Conservation (phyloP, 805 yeast species). For the Candida koratica region DNA sequence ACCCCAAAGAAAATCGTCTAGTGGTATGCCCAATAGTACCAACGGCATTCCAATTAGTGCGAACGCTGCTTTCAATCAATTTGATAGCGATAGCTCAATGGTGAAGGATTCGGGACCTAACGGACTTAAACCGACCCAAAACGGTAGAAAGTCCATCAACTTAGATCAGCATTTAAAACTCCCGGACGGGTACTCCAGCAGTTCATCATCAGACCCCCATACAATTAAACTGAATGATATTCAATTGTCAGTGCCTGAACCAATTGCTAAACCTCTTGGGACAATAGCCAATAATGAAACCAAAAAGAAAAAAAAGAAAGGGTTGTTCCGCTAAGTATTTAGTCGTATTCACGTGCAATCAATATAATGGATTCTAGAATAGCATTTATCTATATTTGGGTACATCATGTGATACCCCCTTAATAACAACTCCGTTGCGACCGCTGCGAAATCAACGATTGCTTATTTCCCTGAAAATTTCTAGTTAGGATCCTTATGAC, state of each 20-base stretch:
- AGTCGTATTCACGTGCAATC: too few relatives aligned
- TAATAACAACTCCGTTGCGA: too few relatives aligned
- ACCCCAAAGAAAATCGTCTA: constrained; percentile 17
- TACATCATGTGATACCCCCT: too few relatives aligned
- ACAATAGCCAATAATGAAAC: constrained; percentile 14
- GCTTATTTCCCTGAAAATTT: too few relatives aligned
- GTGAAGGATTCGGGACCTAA: background rate
- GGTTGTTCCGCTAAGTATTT: constrained; percentile 25
- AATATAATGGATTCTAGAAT: too few relatives aligned
- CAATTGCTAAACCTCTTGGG: constrained; percentile 28
- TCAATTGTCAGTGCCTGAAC: constrained; percentile 15
- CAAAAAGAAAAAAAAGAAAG: constrained; percentile 25
- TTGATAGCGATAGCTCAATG: constrained; percentile 2
- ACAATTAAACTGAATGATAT: constrained; percentile 19
- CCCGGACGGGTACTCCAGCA: constrained; percentile 15
- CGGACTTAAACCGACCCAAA: constrained; percentile 3
- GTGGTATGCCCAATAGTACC: constrained; percentile 15
- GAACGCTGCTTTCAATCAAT: constrained; percentile 11
- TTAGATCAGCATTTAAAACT: constrained; percentile 19
- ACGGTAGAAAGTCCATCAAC: constrained; percentile 15
- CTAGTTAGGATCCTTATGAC: too few relatives aligned
- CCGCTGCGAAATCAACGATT: too few relatives aligned
- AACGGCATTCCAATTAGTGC: too few relatives aligned
- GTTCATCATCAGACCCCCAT: constrained; percentile 21
- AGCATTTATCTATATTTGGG: too few relatives aligned